Base-by-base conservation (phyloP, 345 rosid species). In the Hibiscus mutabilis region DNA sequence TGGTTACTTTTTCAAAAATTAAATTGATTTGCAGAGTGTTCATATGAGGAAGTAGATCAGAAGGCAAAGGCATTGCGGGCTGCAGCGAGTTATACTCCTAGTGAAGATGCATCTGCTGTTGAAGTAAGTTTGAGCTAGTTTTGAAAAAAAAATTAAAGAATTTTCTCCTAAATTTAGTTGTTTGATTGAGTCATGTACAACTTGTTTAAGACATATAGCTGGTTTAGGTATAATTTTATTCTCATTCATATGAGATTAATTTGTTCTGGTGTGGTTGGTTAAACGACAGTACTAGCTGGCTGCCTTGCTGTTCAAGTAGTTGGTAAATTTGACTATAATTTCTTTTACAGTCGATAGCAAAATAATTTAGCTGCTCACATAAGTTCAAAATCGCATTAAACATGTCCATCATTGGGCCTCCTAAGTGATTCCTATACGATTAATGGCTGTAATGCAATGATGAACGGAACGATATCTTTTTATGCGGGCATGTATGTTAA, bases 51-150 rank as follows among this genome's bases (percentile, higher is more conserved):
- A 79, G 81, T 90, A 47, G 88, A 86, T 42, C 83, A 86, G 67
- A 90, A 84, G 84, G 85, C 91, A 15, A 92, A 83, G 80, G 80
- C 82, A 14, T 79, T 90, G 73, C 77, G 96, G 22, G 89, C 85
- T 78, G 83, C 91, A 4, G 87, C 81, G 11, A 80, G 65, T 44
- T 73, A 76, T 44, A 60, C 75, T 40, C 71, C 73, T 0, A 18
- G 72, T 44, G 83, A 78, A 70, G 83, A 81, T 61, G 82, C 89
- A 13, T 76, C 92, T 35, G 75, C 79, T 40, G 60, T 72, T 56
- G 87, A 91, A 77, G 99, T 94, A 77, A 82, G 84, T 74, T 40
- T 24, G 51, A 62, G 40, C 11, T 46, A 13, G 10, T 16, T 73
- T 77, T 55, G 29, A n/a, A n/a, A n/a, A n/a, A n/a, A n/a, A n/a